A percentile compares a stretch with the other conserved stretches of the same genome.
These are phyloP conservation scores for Dendrocalamus latiflorus DNA, from an alignment of 202 grass and related monocot genomes.

Conservation along the genomic window DNA sequence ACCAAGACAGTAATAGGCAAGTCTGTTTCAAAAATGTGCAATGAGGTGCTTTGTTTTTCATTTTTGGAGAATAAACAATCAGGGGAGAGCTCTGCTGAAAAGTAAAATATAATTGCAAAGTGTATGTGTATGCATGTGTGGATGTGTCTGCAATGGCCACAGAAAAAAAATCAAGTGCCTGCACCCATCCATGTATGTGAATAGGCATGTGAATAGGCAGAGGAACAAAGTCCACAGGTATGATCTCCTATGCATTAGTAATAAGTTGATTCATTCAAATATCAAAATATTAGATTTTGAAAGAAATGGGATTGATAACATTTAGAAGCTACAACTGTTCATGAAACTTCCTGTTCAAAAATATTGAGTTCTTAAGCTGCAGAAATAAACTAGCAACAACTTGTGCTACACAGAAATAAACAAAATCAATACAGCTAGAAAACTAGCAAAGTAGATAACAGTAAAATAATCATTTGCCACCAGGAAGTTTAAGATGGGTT, in stretches of 20 bases:
- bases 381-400: neutral
- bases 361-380: neutral
- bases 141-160: neutral
- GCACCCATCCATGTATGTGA: neutral
- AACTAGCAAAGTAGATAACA: neutral
- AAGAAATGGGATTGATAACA: neutral
- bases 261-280: neutral
- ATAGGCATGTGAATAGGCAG: neutral
- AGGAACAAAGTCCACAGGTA: neutral
- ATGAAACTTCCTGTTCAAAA: neutral
- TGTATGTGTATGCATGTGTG: neutral
- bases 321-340: neutral
- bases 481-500: neutral
- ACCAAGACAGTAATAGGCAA: neutral
- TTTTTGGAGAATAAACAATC: neutral
- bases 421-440: slow-evolving; percentile 5
- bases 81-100: neutral
- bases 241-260: neutral
- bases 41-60: neutral
- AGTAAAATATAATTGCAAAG: neutral
- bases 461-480: neutral
- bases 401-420: neutral
- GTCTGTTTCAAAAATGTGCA: neutral
- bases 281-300: neutral
- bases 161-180: neutral